These are phyloP conservation scores for Gyrodon lividus DNA, from an alignment of 768 basidiomycete species.

Conservation along the genomic window DNA sequence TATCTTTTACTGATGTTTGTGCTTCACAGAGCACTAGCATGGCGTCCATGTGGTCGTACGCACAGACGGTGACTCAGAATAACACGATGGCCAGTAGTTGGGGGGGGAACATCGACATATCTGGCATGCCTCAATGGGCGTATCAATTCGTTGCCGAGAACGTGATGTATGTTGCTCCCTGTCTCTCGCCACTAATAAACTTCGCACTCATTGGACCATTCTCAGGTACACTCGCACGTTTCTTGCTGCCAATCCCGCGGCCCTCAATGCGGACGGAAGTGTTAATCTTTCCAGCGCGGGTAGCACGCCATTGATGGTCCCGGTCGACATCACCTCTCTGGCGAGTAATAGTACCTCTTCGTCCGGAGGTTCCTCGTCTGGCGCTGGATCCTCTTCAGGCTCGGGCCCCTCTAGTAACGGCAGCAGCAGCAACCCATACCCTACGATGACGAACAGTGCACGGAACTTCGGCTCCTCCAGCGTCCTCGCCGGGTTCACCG, in stretches of 20 bases:
- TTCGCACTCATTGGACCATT: neutral
- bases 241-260: conserved; percentile 51
- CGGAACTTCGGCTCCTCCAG: conserved; percentile 47
- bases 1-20: conserved; percentile 1
- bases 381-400: conserved; percentile 17
- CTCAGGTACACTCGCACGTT: conserved; percentile 40
- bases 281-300: conserved; percentile 46
- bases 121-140: conserved; percentile 53
- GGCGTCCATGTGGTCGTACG: conserved; percentile 54
- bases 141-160: conserved; percentile 53
- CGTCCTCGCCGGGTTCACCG: conserved; percentile 48
- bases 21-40: conserved; percentile 50
- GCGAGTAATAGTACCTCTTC: conserved; percentile 30
- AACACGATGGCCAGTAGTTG: conserved; percentile 50
- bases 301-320: conserved; percentile 55
- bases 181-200: conserved; percentile 2
- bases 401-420: conserved; percentile 20
- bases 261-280: conserved; percentile 47
- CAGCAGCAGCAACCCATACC: conserved; percentile 1
- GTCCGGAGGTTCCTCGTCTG: conserved; percentile 21
- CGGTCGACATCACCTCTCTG: conserved; percentile 52
- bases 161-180: conserved; percentile 37
- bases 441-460: conserved; percentile 40
- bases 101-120: conserved; percentile 64
- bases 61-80: conserved; percentile 45